Evolutionary conservation across 805 yeast genomes (phyloP), one percentile per base, ranked within the genome.

Genomic region (Starmerella kuoi): DNA sequence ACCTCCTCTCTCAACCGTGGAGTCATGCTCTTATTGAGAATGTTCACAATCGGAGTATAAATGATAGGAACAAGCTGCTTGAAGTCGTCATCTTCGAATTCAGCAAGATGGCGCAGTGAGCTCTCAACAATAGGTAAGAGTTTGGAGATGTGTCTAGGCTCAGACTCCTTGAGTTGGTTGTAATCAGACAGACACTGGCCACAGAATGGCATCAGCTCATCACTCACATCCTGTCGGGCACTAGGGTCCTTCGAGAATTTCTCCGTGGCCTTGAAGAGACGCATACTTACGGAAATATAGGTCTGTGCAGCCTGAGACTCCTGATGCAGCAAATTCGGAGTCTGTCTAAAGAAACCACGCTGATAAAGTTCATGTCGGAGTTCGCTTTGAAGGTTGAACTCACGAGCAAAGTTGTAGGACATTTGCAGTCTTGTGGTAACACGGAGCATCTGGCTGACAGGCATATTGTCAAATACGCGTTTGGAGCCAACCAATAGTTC

Each of bases 121-220:
- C 82, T 94, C 26, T 83, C 79, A 31, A 88, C 85, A 17, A 91
- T 96, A 0, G 97, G 96, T 54, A 81, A 71, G 93, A 96, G 80
- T 3, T 93, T 78, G 15, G 73, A 68, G 34, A 88, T 76, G 59
- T 83, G 83, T 55, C 94, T 73, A 39, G 73, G 76, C 60, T 82
- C 88, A 5, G 74, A 61, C 40, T 65, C 66, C 48, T 81, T 94
- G 51, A 87, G 68, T 2, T 70, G 68, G 25, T 77, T 70, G 59
- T 76, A 87, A 47, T 87, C 74, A 42, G 72, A 72, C 21, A 86
- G 70, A 24, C 88, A 79, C 5, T 73, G 68, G 7, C 72, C 74
- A 54, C 94, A 81, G 55, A 86, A 67, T 21, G 85, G 82, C 30
- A 80, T 67, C 48, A 74, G 56, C 48, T 70, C 72, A 9, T 64